phyloP scores from a whole-genome alignment of 352 stramenopile genomes.

The Phytophthora podocarpi region DNA sequence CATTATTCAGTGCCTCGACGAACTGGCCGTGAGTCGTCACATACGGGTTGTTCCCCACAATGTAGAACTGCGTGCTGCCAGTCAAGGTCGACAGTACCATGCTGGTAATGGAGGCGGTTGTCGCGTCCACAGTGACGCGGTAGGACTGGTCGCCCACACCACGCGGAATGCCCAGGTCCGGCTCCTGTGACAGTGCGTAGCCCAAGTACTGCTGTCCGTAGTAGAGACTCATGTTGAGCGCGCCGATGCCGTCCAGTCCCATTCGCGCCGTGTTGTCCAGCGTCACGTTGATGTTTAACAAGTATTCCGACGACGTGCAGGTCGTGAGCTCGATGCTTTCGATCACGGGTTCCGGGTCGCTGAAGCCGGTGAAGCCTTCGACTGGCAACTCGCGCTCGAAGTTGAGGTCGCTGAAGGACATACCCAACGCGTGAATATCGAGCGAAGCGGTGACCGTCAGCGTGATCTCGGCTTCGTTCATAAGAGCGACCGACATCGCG shows the following conservation, averaged over 20 bases:
- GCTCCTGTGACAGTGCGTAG: conserved; percentile 52
- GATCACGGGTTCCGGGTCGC: conserved; percentile 43
- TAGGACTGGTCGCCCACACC: conserved; percentile 52
- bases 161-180: conserved; percentile 52
- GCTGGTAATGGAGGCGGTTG: conserved; percentile 30
- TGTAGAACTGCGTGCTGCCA: conserved; percentile 51
- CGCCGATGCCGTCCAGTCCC: conserved; percentile 57
- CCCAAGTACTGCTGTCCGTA: conserved; percentile 63
- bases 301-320: conserved; percentile 36
- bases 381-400: conserved; percentile 56
- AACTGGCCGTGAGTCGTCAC: conserved; percentile 42
- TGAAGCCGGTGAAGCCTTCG: conserved; percentile 57
- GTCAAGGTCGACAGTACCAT: conserved; percentile 46
- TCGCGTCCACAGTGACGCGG: conserved; percentile 45
- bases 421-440: conserved; percentile 42
- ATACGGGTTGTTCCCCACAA: conserved; percentile 53
- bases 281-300: conserved; percentile 59
- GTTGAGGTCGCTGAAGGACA: conserved; percentile 49
- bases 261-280: conserved; percentile 54
- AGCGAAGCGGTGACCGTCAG: conserved; percentile 41
- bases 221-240: conserved; percentile 75
- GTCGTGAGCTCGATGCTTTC: conserved; percentile 55
- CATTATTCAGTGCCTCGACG: conserved; percentile 36
- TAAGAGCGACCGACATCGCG: conserved; percentile 39
- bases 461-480: conserved; percentile 45